phyloP scores from a whole-genome alignment of 2,329 filamentous ascomycete genomes.

The Trichoderma lentiforme region DNA sequence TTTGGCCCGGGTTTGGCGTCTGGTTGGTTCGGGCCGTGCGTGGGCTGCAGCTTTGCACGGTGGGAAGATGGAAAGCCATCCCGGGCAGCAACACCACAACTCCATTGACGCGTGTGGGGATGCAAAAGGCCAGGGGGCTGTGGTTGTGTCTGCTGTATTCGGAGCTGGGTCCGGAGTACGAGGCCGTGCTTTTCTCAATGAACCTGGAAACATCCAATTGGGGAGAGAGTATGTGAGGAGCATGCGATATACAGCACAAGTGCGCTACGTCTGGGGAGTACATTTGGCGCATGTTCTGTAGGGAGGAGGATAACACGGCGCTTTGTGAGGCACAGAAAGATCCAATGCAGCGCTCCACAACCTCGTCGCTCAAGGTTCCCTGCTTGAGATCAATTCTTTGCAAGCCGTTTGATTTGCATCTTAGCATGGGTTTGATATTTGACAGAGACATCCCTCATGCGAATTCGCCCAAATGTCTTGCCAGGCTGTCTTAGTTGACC shows the following conservation, averaged over 20 bases:
- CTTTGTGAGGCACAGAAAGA: not conserved
- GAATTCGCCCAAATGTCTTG: not conserved
- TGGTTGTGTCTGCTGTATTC: not conserved
- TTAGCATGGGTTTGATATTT: not conserved
- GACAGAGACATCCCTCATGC: not conserved
- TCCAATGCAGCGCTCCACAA: not conserved
- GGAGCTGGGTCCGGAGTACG: not conserved
- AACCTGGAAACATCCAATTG: no score
- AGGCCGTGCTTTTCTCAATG: not conserved
- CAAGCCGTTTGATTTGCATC: not conserved
- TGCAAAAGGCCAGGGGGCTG: not conserved
- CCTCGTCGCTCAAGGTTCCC: not conserved
- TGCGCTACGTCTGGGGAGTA: no score
- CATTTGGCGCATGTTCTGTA: no score
- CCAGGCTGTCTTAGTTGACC: not conserved
- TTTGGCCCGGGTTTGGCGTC: not conserved
- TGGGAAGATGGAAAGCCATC: not conserved
- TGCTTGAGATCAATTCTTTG: not conserved
- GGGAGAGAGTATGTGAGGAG: not conserved
- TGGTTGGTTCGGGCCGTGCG: not conserved
- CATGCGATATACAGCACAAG: no score
- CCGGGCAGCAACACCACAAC: not conserved
- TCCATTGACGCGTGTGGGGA: not conserved
- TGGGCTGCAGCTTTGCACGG: not conserved
- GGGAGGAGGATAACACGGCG: not conserved